A percentile compares a stretch with the other conserved stretches of the same genome.
Conservation (phyloP, 2,329 filamentous ascomycete genomes). For the Aspergillus calidoustus region DNA sequence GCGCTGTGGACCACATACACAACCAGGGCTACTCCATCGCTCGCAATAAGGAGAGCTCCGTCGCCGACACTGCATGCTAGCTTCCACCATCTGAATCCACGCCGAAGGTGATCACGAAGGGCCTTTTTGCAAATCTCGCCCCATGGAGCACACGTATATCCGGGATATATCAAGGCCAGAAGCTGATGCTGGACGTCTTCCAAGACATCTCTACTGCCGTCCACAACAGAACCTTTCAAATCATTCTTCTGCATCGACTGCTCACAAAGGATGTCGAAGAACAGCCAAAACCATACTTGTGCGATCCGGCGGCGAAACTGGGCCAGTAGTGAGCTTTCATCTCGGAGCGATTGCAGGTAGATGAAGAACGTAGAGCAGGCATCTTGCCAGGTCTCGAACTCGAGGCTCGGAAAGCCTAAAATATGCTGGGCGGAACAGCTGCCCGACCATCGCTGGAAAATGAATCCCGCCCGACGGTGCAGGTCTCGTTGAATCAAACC, state of each 20-base stretch:
- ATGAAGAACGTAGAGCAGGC: neutral
- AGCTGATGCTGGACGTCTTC: neutral
- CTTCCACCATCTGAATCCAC: constrained; percentile 4
- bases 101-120: neutral
- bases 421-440: no score
- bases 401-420: no score
- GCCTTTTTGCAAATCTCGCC: neutral
- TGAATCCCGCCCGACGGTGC: no score
- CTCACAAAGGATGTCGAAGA: constrained; percentile 5
- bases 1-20: neutral
- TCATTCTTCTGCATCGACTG: neutral
- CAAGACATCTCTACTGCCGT: neutral
- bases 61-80: neutral
- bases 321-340: neutral
- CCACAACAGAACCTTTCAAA: neutral
- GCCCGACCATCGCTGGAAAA: no score
- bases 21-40: neutral
- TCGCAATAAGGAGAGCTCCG: neutral
- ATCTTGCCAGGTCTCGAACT: no score
- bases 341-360: neutral
- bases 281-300: constrained; percentile 4
- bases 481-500: neutral
- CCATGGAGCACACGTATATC: neutral
- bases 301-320: neutral
- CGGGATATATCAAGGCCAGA: neutral